A percentile compares a stretch with the other conserved stretches of the same genome.
These are phyloP conservation scores for Mortierella sp. DNA, from an alignment of 371 early-diverging fungal species.

Conservation along the genomic window DNA sequence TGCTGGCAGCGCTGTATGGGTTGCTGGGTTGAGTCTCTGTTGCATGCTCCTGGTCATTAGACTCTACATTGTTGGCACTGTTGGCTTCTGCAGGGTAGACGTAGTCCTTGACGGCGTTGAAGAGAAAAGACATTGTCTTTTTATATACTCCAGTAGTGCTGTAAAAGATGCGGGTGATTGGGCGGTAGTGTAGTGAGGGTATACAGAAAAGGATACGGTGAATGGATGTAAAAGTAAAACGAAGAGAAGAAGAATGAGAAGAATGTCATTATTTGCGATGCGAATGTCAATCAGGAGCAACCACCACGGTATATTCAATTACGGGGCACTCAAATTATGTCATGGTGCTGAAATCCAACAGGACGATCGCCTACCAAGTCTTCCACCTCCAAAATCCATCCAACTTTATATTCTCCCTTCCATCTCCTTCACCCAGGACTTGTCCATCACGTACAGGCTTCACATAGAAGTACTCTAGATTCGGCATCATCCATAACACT, in stretches of 20 bases:
- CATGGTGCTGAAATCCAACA: no score
- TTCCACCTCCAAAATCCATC: not conserved
- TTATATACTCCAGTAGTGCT: no score
- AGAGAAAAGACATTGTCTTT: slow-evolving; percentile 31
- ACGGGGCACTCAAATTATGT: no score
- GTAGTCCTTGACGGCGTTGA: slow-evolving; percentile 32
- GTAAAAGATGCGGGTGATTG: no score
- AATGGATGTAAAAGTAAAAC: not conserved
- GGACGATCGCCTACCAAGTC: no score
- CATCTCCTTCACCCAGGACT: not conserved
- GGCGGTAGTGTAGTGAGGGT: no score
- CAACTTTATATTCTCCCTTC: not conserved
- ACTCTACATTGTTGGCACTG: not conserved
- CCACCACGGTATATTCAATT: not conserved
- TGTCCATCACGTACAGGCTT: not conserved
- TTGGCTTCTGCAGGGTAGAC: slow-evolving; percentile 20
- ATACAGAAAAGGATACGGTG: not conserved
- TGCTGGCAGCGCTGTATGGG: slow-evolving; percentile 19
- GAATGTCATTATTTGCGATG: slow-evolving; percentile 1
- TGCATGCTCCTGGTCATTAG: not conserved
- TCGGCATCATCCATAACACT: no score
- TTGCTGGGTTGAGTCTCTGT: not conserved
- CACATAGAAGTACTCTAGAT: not conserved
- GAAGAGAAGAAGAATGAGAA: no score
- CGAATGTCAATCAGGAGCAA: not conserved